Base-by-base conservation (phyloP, 2,329 filamentous ascomycete species). In the Emydomyces testavorans region DNA sequence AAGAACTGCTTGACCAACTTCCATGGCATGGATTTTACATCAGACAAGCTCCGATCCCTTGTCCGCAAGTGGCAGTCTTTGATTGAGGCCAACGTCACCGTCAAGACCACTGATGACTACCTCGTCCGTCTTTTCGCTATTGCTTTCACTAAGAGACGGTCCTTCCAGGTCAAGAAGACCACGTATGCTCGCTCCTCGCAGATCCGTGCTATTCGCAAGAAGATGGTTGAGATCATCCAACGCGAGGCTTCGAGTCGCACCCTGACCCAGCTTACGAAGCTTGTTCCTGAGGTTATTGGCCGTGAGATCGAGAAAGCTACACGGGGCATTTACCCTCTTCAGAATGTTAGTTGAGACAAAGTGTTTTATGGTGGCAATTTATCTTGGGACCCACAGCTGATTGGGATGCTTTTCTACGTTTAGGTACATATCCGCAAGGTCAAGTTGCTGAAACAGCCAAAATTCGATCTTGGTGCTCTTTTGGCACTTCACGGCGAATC, bases 1-100 rank as follows among this genome's bases (percentile, higher is more conserved):
- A 95, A 95, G 83, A 96, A 94, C 83, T 96, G 92, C 78, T 77
- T 98, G 73, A 96, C 92, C 79, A 95, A 95, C 83, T 98, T 98
- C 85, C 89, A 98, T 82, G 92, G 92, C 63, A 82, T 98, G 71
- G 92, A 98, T 77, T 96, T 98, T 84, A 98, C 92, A 70, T 95
- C 92, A 63, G 92, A 98, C 82, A 98, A 98, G 82, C 84, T 98
- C 65, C 86, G 92, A 69, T 96, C 92, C 57, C 83, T 98, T 60
- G 92, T 98, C 64, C 89, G 92, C 77, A 98, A 98, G 79, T 98
- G 92, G 92, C 92, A 98, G 76, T 83, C 89, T 57, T 80, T 98
- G 67, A 96, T 98, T 62, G 92, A 98, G 82, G 92, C 92, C 78
- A 98, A 98, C 73, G 82, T 96, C 67, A 94, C 93, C 60, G 89